These are phyloP conservation scores for Heterobasidion annosum DNA, from an alignment of 1,284 basidiomycete species.

Conservation along the genomic window DNA sequence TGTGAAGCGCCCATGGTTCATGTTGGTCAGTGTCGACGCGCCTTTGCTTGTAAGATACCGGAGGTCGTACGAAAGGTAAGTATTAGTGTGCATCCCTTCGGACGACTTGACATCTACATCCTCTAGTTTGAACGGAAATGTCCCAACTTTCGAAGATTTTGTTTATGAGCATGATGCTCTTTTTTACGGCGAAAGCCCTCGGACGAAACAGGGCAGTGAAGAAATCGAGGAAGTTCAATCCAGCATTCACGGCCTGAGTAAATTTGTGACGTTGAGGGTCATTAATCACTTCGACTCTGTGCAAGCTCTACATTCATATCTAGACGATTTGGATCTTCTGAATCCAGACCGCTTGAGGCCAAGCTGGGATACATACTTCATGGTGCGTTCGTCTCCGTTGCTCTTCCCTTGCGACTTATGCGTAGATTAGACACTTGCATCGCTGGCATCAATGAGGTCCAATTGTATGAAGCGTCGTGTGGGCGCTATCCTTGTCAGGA, in stretches of 20 bases:
- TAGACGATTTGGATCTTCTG: slow-evolving; percentile 62
- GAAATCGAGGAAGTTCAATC: neutral
- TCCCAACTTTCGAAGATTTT: slow-evolving; percentile 45
- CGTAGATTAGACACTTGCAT: slow-evolving; percentile 63
- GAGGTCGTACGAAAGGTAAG: slow-evolving; percentile 38
- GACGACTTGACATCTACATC: neutral
- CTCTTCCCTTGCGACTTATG: neutral
- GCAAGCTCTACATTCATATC: slow-evolving; percentile 47
- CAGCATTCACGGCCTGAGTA: slow-evolving; percentile 30
- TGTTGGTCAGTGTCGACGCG: slow-evolving; percentile 83
- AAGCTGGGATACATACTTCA: slow-evolving; percentile 93
- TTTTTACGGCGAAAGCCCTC: slow-evolving; percentile 16
- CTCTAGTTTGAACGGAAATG: slow-evolving; percentile 10
- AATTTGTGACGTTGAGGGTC: slow-evolving; percentile 58
- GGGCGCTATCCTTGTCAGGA: slow-evolving; percentile 84
- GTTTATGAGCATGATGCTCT: slow-evolving; percentile 20
- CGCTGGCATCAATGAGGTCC: slow-evolving; percentile 79
- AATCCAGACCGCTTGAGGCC: slow-evolving; percentile 74
- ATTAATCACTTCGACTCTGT: slow-evolving; percentile 62
- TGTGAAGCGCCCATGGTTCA: slow-evolving; percentile 83
- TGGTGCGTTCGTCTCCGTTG: slow-evolving; percentile 41
- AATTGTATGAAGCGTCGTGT: slow-evolving; percentile 99
- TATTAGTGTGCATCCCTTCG: neutral
- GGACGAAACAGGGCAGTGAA: neutral
- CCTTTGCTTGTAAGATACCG: slow-evolving; percentile 59